A percentile compares a stretch with the other conserved stretches of the same genome.
Conservation (phyloP, 176 grass and related monocot genomes). For the Musa itinerans region DNA sequence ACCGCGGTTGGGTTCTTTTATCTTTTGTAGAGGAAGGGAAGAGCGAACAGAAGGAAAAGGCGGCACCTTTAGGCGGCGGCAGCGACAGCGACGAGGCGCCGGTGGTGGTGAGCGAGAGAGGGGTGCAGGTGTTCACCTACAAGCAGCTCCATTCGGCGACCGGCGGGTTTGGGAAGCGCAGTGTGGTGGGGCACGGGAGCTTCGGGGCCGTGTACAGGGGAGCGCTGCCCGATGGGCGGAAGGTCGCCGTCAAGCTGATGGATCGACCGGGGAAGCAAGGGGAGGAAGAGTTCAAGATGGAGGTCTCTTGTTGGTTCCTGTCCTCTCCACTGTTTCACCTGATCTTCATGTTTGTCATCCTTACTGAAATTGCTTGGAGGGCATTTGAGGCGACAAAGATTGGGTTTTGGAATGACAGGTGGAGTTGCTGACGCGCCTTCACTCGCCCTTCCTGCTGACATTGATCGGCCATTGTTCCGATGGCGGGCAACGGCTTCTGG, state of each 20-base stretch:
- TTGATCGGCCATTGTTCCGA: conserved; percentile 90
- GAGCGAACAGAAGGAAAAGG: conserved; percentile 32
- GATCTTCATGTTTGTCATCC: background rate
- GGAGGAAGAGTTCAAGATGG: conserved; percentile 95
- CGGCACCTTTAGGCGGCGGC: conserved; percentile 26
- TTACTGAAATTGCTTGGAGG: background rate
- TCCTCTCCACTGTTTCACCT: background rate
- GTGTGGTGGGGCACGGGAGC: conserved; percentile 91
- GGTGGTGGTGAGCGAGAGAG: conserved; percentile 29
- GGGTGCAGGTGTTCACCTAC: conserved; percentile 70
- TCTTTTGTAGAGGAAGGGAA: conserved; percentile 8
- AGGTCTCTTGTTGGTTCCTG: conserved; percentile 30
- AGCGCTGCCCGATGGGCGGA: conserved; percentile 62
- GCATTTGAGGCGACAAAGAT: background rate
- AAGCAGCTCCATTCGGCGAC: conserved; percentile 74
- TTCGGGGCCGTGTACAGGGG: conserved; percentile 93
- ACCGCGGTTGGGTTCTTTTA: background rate
- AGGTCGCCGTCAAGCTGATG: conserved; percentile 97
- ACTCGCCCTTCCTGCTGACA: conserved; percentile 59
- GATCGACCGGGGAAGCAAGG: conserved; percentile 87
- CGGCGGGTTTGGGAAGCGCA: conserved; percentile 53
- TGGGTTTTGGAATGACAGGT: conserved; percentile 47
- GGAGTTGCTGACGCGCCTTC: conserved; percentile 74
- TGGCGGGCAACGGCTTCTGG: conserved; percentile 65
- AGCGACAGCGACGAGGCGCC: conserved; percentile 8